Conservation (phyloP, 2,329 filamentous ascomycete species). For the Orbilia blumenaviensis region DNA sequence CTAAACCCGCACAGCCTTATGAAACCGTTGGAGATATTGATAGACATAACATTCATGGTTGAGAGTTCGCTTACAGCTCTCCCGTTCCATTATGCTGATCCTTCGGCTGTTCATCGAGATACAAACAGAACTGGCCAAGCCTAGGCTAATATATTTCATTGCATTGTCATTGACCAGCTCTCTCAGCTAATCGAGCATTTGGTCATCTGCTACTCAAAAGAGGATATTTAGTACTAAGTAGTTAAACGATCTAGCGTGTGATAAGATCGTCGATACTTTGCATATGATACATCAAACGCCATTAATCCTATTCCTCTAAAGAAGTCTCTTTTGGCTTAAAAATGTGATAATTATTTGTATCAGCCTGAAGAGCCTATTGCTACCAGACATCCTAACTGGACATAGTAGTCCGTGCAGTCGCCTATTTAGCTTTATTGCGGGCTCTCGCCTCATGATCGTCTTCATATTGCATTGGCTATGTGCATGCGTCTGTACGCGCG, state of each 20-base stretch:
- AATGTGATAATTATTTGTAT: not conserved
- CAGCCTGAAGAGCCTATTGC: slow-evolving; percentile 9
- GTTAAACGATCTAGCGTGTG: slow-evolving; percentile 26
- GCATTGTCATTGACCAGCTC: no score
- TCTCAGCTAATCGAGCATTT: not conserved
- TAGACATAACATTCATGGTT: not conserved
- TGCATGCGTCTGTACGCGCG: slow-evolving; percentile 42
- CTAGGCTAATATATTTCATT: no score
- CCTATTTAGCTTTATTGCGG: slow-evolving; percentile 8
- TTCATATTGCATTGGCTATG: slow-evolving; percentile 49
- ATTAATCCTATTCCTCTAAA: not conserved
- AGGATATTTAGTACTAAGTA: not conserved
- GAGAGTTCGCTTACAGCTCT: slow-evolving; percentile 8
- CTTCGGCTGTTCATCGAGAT: slow-evolving; percentile 4
- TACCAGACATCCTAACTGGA: slow-evolving; percentile 3
- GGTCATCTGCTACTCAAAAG: slow-evolving; percentile 24
- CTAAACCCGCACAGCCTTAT: not conserved
- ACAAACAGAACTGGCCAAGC: slow-evolving; percentile 7
- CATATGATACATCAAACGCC: slow-evolving; percentile 5
- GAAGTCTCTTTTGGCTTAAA: not conserved
- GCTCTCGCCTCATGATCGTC: slow-evolving; percentile 43
- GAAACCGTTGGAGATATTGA: not conserved
- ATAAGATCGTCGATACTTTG: slow-evolving; percentile 17
- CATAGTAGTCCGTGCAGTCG: not conserved
- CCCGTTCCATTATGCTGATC: slow-evolving; percentile 9